These are phyloP conservation scores for Jaapia argillacea DNA, from an alignment of 768 basidiomycete species.

Conservation along the genomic window DNA sequence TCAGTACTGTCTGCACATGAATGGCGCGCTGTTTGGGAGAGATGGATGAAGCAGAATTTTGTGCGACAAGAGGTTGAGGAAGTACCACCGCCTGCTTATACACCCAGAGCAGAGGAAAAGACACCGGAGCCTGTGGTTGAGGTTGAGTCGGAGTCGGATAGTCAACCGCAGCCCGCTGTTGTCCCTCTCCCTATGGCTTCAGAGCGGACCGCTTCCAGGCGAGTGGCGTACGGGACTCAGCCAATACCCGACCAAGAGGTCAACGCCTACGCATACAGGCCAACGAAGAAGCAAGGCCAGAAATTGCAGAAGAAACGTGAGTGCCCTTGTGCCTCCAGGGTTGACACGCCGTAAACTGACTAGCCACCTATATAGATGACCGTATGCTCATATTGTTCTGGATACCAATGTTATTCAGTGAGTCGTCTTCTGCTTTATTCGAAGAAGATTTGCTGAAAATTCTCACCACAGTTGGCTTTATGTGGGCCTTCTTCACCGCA, in stretches of 20 bases:
- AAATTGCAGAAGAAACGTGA: conserved; percentile 59
- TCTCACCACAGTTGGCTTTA: conserved; percentile 18
- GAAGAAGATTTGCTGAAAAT: neutral
- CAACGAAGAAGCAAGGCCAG: conserved; percentile 31
- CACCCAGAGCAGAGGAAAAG: conserved; percentile 7
- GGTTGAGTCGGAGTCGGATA: no score
- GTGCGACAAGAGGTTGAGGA: conserved; percentile 26
- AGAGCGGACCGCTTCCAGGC: no score
- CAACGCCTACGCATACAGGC: conserved; percentile 57
- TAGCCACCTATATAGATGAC: conserved; percentile 41
- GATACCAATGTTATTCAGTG: conserved; percentile 75
- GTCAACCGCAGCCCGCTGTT: no score
- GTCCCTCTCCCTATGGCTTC: no score
- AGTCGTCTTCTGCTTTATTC: conserved; percentile 21
- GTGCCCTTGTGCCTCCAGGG: conserved; percentile 15
- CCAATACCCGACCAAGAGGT: conserved; percentile 58
- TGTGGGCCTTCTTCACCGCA: conserved; percentile 17
- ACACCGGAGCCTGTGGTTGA: no score
- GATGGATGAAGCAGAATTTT: conserved; percentile 44
- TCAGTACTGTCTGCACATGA: conserved; percentile 48
- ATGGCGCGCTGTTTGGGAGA: conserved; percentile 65
- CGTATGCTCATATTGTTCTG: conserved; percentile 81
- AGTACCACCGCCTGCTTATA: conserved; percentile 1
- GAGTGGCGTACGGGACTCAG: conserved; percentile 32
- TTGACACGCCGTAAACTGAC: neutral